These are phyloP conservation scores for Chaetomium globosum DNA, from an alignment of 2,329 filamentous ascomycete genomes.

Conservation along the genomic window DNA sequence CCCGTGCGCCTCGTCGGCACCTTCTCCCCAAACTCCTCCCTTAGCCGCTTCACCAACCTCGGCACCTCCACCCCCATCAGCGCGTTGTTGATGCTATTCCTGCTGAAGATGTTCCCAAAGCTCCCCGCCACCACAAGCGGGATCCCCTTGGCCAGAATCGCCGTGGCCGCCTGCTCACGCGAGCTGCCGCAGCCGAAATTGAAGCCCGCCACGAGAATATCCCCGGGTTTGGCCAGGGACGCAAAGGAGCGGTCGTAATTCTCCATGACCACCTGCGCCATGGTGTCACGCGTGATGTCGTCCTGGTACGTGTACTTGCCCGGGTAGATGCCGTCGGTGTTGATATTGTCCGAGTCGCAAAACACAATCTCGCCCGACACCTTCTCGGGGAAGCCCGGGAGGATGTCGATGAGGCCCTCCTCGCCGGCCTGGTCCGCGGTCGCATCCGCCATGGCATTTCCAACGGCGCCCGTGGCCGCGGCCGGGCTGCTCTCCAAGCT, in stretches of 20 bases:
- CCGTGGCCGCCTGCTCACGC: conserved; percentile 85
- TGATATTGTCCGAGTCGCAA: conserved; percentile 78
- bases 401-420: conserved; percentile 65
- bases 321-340: conserved; percentile 91
- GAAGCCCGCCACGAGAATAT: conserved; percentile 83
- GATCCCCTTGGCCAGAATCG: conserved; percentile 78
- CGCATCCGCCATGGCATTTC: too few species aligned
- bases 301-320: conserved; percentile 88
- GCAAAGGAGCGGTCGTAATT: conserved; percentile 83
- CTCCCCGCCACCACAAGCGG: conserved; percentile 78
- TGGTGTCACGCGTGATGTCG: conserved; percentile 70
- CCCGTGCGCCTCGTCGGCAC: conserved; percentile 71
- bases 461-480: conserved; percentile 25
- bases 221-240: conserved; percentile 63
- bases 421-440: conserved; percentile 34
- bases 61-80: conserved; percentile 73
- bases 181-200: conserved; percentile 86
- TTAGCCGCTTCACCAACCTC: conserved; percentile 64
- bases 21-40: conserved; percentile 62
- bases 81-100: conserved; percentile 80
- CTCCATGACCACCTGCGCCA: conserved; percentile 89
- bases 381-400: conserved; percentile 83
- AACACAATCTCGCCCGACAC: conserved; percentile 87
- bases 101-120: conserved; percentile 80
- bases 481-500: conserved; percentile 38